Conservation (phyloP, 345 rosid species). For the Rubroshorea leprosula region DNA sequence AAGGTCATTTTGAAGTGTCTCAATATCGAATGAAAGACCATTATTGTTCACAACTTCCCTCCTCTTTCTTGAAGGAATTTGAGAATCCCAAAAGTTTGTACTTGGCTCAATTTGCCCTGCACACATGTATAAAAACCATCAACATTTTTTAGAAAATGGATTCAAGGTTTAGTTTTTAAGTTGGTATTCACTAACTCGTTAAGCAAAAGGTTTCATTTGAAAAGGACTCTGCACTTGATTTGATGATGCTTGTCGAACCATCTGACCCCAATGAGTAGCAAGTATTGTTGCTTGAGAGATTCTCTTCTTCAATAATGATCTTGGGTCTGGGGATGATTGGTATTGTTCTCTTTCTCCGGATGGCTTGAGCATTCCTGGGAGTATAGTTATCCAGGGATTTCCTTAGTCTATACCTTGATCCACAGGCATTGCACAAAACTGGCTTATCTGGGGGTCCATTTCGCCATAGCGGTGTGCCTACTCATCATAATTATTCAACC, state of each 20-base stretch:
- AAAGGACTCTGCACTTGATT: too few relatives aligned
- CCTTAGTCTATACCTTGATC: conserved; percentile 90
- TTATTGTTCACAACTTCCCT: conserved; percentile 9
- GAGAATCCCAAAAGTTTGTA: background rate
- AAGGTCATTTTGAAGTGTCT: conserved; percentile 29
- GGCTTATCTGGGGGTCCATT: conserved; percentile 99
- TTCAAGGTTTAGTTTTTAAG: background rate
- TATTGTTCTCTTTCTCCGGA: background rate
- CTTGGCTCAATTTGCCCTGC: background rate
- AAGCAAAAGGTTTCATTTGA: background rate
- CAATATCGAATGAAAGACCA: conserved; percentile 8
- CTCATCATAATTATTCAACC: background rate
- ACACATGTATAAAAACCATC: background rate
- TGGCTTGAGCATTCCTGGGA: conserved; percentile 66
- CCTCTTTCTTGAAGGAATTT: conserved; percentile 18
- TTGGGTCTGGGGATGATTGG: background rate
- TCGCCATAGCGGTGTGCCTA: conserved; percentile 95
- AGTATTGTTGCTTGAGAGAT: background rate
- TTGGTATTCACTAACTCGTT: background rate
- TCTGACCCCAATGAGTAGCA: background rate
- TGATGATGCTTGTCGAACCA: background rate
- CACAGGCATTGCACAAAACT: conserved; percentile 97
- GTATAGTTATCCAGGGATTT: conserved; percentile 82
- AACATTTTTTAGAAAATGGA: background rate
- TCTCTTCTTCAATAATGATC: background rate